Base-by-base conservation (phyloP, 352 stramenopile genomes). In the Phytophthora macrochlamydospora region DNA sequence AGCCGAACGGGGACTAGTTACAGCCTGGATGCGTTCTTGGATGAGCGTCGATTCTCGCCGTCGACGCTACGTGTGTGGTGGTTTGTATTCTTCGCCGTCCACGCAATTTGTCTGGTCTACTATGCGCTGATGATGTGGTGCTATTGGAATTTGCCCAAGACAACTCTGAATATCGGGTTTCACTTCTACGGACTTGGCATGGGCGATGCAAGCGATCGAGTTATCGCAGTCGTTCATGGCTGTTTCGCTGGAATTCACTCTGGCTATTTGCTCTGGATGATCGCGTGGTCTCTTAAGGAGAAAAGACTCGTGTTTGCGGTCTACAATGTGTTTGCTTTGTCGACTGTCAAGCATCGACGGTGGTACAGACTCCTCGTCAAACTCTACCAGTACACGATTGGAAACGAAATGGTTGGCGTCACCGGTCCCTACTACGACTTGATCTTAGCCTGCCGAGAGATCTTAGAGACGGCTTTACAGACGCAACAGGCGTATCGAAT, bases 81-180 rank as follows among this genome's bases (percentile, higher is more conserved):
- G 18, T 24, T 24, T 24, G 18, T 24, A 24, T 24, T 24, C 18
- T 24, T 24, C 18, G 18, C 18, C 18, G 18, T 24, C 18, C 18
- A 24, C 18, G 18, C 18, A 24, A 24, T 24, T 24, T 24, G 18
- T 24, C 18, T 24, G 18, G 18, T 24, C 18, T 24, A 24, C 18
- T 24, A 24, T 24, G 18, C 18, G 18, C 18, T 24, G 18, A 24
- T 24, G 18, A 24, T 24, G 18, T 24, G 18, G 18, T 24, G 18
- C 44, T 76, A 71, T 35, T 62, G 62, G 48, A 64, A 62, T 5
- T 50, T 75, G 8, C 49, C 52, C 1, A 43, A 38, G n/a, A 61
- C 56, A 5, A 48, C 32, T 14, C 50, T 71, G 40, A 43, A 64
- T 30, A 7, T 52, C 4, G 72, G 64, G 31, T 14, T 73, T 28